Conservation (phyloP, 2,329 filamentous ascomycete species). For the Cladorrhinum sp. region DNA sequence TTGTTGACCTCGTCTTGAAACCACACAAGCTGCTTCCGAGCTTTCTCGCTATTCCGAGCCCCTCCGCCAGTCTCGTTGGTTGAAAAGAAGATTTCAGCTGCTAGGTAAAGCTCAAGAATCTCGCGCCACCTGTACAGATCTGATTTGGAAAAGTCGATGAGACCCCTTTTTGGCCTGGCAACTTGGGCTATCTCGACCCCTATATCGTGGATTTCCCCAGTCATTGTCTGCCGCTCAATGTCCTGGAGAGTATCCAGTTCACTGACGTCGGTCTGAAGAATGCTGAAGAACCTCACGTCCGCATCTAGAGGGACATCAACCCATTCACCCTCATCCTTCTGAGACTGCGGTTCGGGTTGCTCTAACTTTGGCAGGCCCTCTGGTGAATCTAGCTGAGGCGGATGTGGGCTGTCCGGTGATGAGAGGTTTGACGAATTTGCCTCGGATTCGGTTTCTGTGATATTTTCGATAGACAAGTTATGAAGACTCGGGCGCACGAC, state of each 20-base stretch:
- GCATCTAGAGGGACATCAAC: conserved; percentile 76
- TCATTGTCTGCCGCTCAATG: conserved; percentile 62
- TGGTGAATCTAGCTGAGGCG: neutral
- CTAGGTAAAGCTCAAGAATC: conserved; percentile 78
- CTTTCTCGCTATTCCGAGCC: conserved; percentile 61
- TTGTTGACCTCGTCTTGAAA: conserved; percentile 68
- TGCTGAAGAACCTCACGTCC: conserved; percentile 75
- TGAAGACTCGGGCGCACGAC: conserved; percentile 34
- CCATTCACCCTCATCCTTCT: conserved; percentile 27
- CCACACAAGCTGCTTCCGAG: conserved; percentile 64
- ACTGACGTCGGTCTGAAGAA: conserved; percentile 68
- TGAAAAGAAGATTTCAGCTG: conserved; percentile 79
- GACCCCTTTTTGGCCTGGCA: conserved; percentile 50
- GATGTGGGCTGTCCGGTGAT: conserved; percentile 1
- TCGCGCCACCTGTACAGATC: conserved; percentile 75
- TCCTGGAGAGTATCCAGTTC: conserved; percentile 66
- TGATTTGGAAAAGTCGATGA: conserved; percentile 55
- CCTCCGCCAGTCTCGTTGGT: conserved; percentile 70
- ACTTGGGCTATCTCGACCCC: conserved; percentile 62
- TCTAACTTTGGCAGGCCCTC: neutral
- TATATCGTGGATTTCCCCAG: conserved; percentile 59
- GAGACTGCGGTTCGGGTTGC: neutral
- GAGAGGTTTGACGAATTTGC: conserved; percentile 3
- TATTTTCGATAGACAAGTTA: conserved; percentile 45
- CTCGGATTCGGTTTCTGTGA: neutral